These are phyloP conservation scores for Fusarium solani-melongenae DNA, from an alignment of 2,329 filamentous ascomycete genomes.

Conservation along the genomic window DNA sequence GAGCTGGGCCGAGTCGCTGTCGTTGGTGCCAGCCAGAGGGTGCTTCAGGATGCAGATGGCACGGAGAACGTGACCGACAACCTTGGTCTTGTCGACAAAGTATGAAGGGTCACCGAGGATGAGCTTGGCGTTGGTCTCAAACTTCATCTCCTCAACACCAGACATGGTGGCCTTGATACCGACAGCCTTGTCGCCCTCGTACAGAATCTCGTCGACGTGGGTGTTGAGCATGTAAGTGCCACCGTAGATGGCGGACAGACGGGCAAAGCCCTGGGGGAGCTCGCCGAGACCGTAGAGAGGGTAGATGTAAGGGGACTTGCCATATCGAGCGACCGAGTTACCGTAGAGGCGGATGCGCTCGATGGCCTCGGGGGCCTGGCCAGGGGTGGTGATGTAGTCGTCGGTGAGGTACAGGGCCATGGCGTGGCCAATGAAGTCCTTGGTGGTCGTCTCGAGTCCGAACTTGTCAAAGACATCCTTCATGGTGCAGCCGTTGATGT, in stretches of 20 bases:
- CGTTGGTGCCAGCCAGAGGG: slow-evolving; percentile 88
- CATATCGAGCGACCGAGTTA: slow-evolving; percentile 96
- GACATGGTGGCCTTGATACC: slow-evolving; percentile 99
- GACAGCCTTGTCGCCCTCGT: slow-evolving; percentile 85
- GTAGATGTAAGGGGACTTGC: slow-evolving; percentile 99
- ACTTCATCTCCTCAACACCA: slow-evolving; percentile 90
- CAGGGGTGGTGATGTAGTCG: slow-evolving; percentile 80
- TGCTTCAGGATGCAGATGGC: slow-evolving; percentile 98
- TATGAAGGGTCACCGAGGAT: slow-evolving; percentile 97
- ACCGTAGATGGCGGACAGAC: slow-evolving; percentile 97
- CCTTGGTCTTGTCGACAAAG: slow-evolving; percentile 89
- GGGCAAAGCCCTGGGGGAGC: slow-evolving; percentile 96
- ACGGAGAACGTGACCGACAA: slow-evolving; percentile 90
- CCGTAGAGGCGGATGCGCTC: slow-evolving; percentile 95
- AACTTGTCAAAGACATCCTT: slow-evolving; percentile 99
- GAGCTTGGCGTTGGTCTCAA: slow-evolving; percentile 95
- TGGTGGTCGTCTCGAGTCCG: slow-evolving; percentile 86
- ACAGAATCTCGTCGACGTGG: slow-evolving; percentile 87
- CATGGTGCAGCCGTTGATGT: slow-evolving; percentile 85
- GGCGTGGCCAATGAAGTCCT: slow-evolving; percentile 96
- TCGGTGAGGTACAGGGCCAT: slow-evolving; percentile 97
- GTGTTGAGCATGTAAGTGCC: slow-evolving; percentile 99
- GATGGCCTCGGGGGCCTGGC: slow-evolving; percentile 84
- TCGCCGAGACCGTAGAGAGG: slow-evolving; percentile 97
- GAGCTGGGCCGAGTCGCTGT: slow-evolving; percentile 89